Evolutionary conservation across 345 rosid genomes (phyloP), one percentile per base, ranked within the genome.

Genomic region (Atalantia buxifolia): DNA sequence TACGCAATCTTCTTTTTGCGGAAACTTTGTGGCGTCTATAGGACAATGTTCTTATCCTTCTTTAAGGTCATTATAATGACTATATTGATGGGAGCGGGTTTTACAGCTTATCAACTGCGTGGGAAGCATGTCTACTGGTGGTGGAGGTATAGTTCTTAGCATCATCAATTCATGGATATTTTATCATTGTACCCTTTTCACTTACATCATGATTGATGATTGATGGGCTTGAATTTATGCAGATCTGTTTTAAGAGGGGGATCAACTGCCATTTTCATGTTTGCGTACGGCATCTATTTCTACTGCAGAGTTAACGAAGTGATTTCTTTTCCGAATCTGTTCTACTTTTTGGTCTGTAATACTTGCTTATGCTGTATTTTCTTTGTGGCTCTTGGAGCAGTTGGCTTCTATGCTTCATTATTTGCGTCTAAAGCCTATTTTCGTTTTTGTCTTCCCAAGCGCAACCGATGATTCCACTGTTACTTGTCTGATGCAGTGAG

Each of bases 241-340:
- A 70, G 74, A 28, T 70, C 74, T 50, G 60, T 70, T 9, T 70
- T 70, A 48, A 35, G 74, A 45, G 61, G 74, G 56, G 74, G 74
- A 70, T 70, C 74, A 28, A 70, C 74, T 27, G 61, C 74, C 18
- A 27, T 70, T 13, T 70, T 24, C 74, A 50, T 70, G 61, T 70
- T 70, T 70, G 74, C 38, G 24, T 70, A 70, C 14, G 74, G 74
- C 35, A 50, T 70, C 60, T 50, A 69, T 16, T 70, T 70, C 74
- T n/a, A 50, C 19, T 45, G n/a, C n/a, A 70, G 61, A 70, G 22
- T 48, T 45, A 9, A 19, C 31, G 6, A n/a, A 70, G 61, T n/a
- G 7, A 53, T 8, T 16, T 50, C 56, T 14, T 48, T 48, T 4
- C 21, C 3, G 13, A 16, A 70, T 5, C 74, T 70, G 74, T 53